Conservation (phyloP, 2,329 filamentous ascomycete genomes). For the Epichloe sp. region DNA sequence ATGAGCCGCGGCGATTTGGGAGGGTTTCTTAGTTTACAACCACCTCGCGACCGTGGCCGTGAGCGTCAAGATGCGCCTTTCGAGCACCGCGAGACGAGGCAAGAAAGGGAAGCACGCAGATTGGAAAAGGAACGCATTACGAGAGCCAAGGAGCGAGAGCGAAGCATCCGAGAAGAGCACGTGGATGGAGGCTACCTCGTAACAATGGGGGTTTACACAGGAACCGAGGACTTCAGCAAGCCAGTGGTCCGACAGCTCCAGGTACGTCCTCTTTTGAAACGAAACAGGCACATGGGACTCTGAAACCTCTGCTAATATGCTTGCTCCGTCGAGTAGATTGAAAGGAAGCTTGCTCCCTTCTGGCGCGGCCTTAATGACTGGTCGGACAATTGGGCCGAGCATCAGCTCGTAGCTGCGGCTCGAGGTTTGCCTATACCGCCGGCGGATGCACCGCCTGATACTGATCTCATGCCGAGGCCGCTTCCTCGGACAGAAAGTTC, state of each 20-base stretch:
- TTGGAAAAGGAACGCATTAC: conserved; percentile 67
- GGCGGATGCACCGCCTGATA: conserved; percentile 68
- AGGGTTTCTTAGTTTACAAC: conserved; percentile 30
- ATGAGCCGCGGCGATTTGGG: conserved; percentile 32
- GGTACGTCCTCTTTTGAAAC: conserved; percentile 37
- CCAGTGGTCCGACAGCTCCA: conserved; percentile 75
- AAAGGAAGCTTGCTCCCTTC: conserved; percentile 83
- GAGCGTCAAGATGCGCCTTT: conserved; percentile 29
- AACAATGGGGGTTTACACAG: conserved; percentile 86
- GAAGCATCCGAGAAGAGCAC: conserved; percentile 81
- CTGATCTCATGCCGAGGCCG: conserved; percentile 41
- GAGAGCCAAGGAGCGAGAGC: conserved; percentile 72
- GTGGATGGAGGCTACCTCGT: conserved; percentile 92
- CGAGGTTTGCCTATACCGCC: conserved; percentile 73
- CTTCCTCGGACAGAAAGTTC: conserved; percentile 31
- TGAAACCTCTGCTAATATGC: background rate
- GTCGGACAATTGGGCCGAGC: conserved; percentile 78
- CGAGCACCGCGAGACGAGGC: conserved; percentile 71
- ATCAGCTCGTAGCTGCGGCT: conserved; percentile 86
- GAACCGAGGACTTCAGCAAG: conserved; percentile 88
- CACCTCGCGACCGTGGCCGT: conserved; percentile 23
- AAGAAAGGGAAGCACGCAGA: conserved; percentile 78
- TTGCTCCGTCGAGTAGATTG: conserved; percentile 48
- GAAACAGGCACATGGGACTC: conserved; percentile 8
- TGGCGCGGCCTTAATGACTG: conserved; percentile 91